Evolutionary conservation across 805 yeast species (phyloP).

Genomic region (Teunomyces pallodes): DNA sequence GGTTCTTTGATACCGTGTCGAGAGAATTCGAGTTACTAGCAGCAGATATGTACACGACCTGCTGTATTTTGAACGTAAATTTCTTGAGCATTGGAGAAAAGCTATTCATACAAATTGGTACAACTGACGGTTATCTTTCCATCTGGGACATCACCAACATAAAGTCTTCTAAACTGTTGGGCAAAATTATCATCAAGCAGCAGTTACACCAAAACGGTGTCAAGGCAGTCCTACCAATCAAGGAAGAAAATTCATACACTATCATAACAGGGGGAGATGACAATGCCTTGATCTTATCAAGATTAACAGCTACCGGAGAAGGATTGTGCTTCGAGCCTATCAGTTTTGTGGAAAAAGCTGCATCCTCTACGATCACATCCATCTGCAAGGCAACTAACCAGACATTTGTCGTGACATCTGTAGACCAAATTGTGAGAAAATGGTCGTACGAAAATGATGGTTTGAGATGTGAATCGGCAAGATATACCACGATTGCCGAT

Average conservation of each 20-base stretch:
- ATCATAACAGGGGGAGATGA: conserved; percentile 91
- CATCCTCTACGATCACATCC: conserved; percentile 83
- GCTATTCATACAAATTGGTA: conserved; percentile 49
- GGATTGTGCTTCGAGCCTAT: conserved; percentile 21
- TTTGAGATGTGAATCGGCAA: conserved; percentile 31
- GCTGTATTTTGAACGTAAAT: conserved; percentile 70
- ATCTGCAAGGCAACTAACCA: conserved; percentile 34
- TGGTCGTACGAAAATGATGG: conserved; percentile 50
- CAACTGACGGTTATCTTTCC: conserved; percentile 81
- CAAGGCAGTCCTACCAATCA: conserved; percentile 49
- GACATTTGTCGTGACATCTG: conserved; percentile 61
- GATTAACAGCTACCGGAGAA: conserved; percentile 9
- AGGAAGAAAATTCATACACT: conserved; percentile 12
- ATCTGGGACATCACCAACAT: conserved; percentile 52
- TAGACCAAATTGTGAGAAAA: conserved; percentile 72
- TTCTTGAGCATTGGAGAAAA: conserved; percentile 32
- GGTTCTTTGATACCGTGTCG: conserved; percentile 46
- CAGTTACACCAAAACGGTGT: conserved; percentile 84
- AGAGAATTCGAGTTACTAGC: conserved; percentile 44
- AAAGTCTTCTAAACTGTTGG: conserved; percentile 12
- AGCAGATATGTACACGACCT: conserved; percentile 58
- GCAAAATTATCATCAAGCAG: conserved; percentile 36
- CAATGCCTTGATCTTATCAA: conserved; percentile 52
- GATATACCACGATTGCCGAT: conserved; percentile 84
- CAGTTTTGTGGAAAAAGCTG: conserved; percentile 55